Evolutionary conservation across 371 early-diverging fungal genomes (phyloP).

Genomic region (Mucor indicus): DNA sequence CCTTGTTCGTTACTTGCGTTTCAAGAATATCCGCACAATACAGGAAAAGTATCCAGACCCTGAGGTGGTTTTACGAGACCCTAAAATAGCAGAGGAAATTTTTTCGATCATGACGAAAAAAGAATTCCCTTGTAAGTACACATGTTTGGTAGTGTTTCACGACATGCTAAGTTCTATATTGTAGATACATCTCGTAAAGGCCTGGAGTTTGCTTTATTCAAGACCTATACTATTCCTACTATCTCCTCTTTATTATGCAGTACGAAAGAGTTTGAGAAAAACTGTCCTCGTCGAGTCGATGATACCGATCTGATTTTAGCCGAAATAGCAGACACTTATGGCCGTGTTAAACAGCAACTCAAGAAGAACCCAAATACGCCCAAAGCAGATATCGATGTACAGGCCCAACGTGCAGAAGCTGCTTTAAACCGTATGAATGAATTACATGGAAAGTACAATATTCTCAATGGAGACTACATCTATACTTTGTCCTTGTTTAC

Average conservation of each 20-base stretch:
- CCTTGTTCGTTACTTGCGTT: conserved; percentile 35
- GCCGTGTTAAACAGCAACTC: conserved; percentile 20
- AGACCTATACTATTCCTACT: conserved; percentile 41
- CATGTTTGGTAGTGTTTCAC: background rate
- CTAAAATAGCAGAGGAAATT: conserved; percentile 29
- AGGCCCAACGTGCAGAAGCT: conserved; percentile 16
- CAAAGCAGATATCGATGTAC: conserved; percentile 9
- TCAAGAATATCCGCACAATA: conserved; percentile 23
- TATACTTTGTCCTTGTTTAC: conserved; percentile 43
- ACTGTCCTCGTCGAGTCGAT: conserved; percentile 26
- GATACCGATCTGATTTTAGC: conserved; percentile 32
- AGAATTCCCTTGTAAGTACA: conserved; percentile 42
- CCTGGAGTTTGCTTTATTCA: conserved; percentile 36
- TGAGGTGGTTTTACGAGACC: conserved; percentile 27
- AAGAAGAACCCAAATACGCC: conserved; percentile 5
- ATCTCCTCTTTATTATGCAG: conserved; percentile 31
- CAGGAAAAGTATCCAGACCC: conserved; percentile 43
- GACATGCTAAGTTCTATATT: background rate
- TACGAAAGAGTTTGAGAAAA: conserved; percentile 28
- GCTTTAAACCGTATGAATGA: conserved; percentile 41
- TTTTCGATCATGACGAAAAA: conserved; percentile 10
- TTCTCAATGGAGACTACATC: conserved; percentile 38
- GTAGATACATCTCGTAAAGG: conserved; percentile 11
- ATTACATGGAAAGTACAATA: conserved; percentile 45
- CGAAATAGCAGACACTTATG: conserved; percentile 19